These are phyloP conservation scores for Amaranthus palmeri DNA, from an alignment of 148 eudicot species.

Conservation along the genomic window DNA sequence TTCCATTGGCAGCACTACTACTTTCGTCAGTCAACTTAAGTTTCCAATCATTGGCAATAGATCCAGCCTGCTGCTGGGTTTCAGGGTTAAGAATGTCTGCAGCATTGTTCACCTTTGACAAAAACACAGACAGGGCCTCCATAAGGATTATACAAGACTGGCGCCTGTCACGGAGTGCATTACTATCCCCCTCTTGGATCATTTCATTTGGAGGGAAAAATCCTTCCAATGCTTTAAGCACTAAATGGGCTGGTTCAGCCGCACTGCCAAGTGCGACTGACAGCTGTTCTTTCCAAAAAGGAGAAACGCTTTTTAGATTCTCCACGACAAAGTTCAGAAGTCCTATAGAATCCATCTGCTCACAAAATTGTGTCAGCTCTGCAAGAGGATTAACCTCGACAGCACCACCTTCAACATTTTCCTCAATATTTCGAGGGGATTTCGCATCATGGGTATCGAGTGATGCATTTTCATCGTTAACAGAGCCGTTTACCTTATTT, in stretches of 20 bases:
- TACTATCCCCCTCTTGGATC: constrained; percentile 21
- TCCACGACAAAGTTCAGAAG: constrained; percentile 44
- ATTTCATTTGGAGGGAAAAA: constrained; percentile 45
- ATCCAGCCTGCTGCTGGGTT: constrained; percentile 54
- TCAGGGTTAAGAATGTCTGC: constrained; percentile 47
- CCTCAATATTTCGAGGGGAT: constrained; percentile 31
- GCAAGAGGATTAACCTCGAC: constrained; percentile 46
- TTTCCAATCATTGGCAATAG: constrained; percentile 61
- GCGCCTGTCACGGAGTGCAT: constrained; percentile 48
- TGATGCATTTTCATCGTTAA: constrained; percentile 39
- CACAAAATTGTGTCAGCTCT: constrained; percentile 51
- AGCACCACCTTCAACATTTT: constrained; percentile 38
- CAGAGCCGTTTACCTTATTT: constrained; percentile 50
- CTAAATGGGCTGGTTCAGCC: constrained; percentile 48
- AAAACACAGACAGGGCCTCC: constrained; percentile 63
- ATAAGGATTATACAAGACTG: constrained; percentile 40
- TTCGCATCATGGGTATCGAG: constrained; percentile 31
- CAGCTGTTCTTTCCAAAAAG: constrained; percentile 36
- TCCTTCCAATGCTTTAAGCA: constrained; percentile 56
- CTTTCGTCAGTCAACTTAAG: constrained; percentile 47
- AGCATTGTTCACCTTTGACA: constrained; percentile 47
- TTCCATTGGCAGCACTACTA: constrained; percentile 52
- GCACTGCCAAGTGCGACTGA: constrained; percentile 50
- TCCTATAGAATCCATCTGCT: constrained; percentile 65
- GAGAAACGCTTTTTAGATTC: constrained; percentile 36